Conservation (phyloP, 208 protist genomes). For the Acanthamoeba royreba region DNA sequence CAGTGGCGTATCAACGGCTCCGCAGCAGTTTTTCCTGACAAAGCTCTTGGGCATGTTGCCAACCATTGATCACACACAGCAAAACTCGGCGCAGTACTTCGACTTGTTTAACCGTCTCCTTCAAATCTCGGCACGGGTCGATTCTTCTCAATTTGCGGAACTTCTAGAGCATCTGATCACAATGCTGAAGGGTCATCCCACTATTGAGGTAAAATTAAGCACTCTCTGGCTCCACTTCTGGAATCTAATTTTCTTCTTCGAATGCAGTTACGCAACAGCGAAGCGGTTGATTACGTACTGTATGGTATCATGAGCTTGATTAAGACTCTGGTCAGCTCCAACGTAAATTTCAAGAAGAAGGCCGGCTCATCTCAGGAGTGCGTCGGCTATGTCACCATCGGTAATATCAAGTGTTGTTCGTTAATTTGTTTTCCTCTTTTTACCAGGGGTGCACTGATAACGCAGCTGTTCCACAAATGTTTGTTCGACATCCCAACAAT, state of each 20-base stretch:
- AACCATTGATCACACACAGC: neutral
- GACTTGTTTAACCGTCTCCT: neutral
- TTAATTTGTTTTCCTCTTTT: neutral
- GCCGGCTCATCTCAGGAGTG: neutral
- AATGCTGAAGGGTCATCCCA: neutral
- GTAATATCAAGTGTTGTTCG: no score
- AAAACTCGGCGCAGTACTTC: neutral
- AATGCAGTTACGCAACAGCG: constrained; percentile 56
- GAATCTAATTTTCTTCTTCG: neutral
- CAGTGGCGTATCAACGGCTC: neutral
- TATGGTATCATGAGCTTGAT: constrained; percentile 41
- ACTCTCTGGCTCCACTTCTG: neutral
- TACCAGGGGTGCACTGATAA: neutral
- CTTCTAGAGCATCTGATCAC: neutral
- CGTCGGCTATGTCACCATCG: no score
- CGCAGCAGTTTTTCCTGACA: neutral
- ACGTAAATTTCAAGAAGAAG: neutral
- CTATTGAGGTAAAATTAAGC: neutral
- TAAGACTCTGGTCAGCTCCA: constrained; percentile 34
- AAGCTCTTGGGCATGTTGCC: neutral
- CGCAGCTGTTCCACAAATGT: constrained; percentile 66
- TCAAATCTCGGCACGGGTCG: neutral
- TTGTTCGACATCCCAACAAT: constrained; percentile 76
- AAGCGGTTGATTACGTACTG: constrained; percentile 42
- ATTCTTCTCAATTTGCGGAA: neutral